These are phyloP conservation scores for Achaetomium macrosporum DNA, from an alignment of 2,329 filamentous ascomycete genomes.

Conservation along the genomic window DNA sequence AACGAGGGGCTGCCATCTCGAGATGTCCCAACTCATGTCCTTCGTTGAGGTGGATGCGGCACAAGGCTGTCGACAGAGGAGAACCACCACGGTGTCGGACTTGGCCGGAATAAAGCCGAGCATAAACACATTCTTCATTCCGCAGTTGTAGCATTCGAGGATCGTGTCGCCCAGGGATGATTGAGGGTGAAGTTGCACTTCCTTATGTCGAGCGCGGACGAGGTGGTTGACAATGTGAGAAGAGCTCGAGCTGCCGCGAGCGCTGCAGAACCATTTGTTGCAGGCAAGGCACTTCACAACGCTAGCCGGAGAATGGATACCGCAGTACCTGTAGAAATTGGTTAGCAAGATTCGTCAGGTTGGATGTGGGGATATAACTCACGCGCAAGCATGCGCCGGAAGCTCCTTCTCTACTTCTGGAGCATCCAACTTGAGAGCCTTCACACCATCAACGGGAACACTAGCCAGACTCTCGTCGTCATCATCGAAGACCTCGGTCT, in stretches of 20 bases:
- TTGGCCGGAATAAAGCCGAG: constrained; percentile 98
- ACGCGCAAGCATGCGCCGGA: constrained; percentile 93
- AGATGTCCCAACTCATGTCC: constrained; percentile 99
- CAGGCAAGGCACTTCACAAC: constrained; percentile 95
- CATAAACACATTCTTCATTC: constrained; percentile 97
- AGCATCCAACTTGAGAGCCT: constrained; percentile 53
- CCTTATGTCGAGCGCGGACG: constrained; percentile 94
- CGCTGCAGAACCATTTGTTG: constrained; percentile 99
- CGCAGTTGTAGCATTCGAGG: constrained; percentile 98
- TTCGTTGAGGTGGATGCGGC: constrained; percentile 92
- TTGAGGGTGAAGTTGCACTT: constrained; percentile 91
- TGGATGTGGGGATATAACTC: constrained; percentile 40
- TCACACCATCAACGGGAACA: constrained; percentile 69
- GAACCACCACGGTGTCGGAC: constrained; percentile 94
- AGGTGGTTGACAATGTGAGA: constrained; percentile 98
- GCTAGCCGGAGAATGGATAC: constrained; percentile 90
- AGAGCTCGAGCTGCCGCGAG: constrained; percentile 90
- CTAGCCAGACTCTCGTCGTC: constrained; percentile 77
- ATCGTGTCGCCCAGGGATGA: constrained; percentile 93
- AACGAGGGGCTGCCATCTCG: constrained; percentile 94
- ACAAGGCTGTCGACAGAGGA: constrained; percentile 93
- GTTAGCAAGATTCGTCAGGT: constrained; percentile 11
- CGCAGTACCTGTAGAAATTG: constrained; percentile 67
- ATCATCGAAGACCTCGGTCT: constrained; percentile 75
- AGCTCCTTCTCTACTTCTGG: constrained; percentile 83